phyloP scores from a whole-genome alignment of 2,329 filamentous ascomycete species.

The Trichocomaceae sp. region DNA sequence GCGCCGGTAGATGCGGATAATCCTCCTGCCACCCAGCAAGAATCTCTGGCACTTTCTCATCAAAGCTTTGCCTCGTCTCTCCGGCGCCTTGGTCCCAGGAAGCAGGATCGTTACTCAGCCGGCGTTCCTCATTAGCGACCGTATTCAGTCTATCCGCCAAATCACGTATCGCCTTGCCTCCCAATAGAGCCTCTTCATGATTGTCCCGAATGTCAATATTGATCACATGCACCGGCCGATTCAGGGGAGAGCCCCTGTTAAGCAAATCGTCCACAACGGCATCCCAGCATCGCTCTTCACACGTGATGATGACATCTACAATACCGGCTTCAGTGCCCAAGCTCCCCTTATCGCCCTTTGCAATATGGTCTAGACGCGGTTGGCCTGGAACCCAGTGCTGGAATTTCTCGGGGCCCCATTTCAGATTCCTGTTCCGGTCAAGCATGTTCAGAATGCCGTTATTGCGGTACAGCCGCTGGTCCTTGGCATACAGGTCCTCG shows the following conservation, averaged over 20 bases:
- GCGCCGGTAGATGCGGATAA: constrained; percentile 82
- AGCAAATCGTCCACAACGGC: constrained; percentile 91
- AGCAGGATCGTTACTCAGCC: constrained; percentile 56
- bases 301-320: constrained; percentile 92
- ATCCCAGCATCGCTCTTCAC: constrained; percentile 97
- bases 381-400: constrained; percentile 92
- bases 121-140: constrained; percentile 70
- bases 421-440: constrained; percentile 81
- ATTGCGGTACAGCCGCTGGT: constrained; percentile 76
- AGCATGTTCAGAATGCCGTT: constrained; percentile 97
- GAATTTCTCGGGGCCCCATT: constrained; percentile 94
- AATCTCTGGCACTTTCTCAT: constrained; percentile 88
- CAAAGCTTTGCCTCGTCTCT: constrained; percentile 68
- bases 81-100: constrained; percentile 65
- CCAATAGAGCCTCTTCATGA: constrained; percentile 88
- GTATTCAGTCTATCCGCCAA: constrained; percentile 78
- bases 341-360: constrained; percentile 65
- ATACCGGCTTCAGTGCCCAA: constrained; percentile 78
- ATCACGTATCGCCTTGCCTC: constrained; percentile 86
- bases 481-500: constrained; percentile 79
- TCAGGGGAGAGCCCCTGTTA: constrained; percentile 75
- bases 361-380: constrained; percentile 67
- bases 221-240: constrained; percentile 92
- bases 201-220: constrained; percentile 99
- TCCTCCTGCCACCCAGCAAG: constrained; percentile 88